These are phyloP conservation scores for Scedosporium minutisporum DNA, from an alignment of 2,329 filamentous ascomycete genomes.

Conservation along the genomic window DNA sequence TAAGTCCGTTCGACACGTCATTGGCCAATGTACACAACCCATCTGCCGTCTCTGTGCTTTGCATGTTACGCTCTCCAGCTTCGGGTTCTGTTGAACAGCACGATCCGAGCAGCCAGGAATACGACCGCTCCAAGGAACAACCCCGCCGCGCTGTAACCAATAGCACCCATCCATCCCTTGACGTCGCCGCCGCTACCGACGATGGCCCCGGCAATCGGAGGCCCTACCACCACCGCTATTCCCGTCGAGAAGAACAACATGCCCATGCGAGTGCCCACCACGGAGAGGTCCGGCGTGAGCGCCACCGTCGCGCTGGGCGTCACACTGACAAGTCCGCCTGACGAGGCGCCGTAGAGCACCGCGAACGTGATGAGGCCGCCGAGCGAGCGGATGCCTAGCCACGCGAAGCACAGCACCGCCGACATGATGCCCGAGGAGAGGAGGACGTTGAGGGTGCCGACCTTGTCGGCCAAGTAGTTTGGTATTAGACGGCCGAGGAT, in stretches of 20 bases:
- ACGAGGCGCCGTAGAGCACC: constrained; percentile 36
- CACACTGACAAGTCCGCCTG: constrained; percentile 32
- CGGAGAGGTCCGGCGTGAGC: constrained; percentile 28
- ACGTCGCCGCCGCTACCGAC: constrained; percentile 20
- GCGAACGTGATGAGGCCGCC: constrained; percentile 31
- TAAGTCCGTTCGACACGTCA: neutral
- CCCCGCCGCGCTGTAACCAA: constrained; percentile 21
- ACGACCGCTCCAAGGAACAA: constrained; percentile 17
- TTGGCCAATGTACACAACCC: neutral
- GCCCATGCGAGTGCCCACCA: constrained; percentile 31
- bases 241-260: constrained; percentile 32
- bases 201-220: constrained; percentile 30
- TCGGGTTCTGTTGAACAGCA: constrained; percentile 6
- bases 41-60: neutral
- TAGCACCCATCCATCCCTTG: constrained; percentile 20
- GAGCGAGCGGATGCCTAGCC: constrained; percentile 26
- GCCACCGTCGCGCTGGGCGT: constrained; percentile 30
- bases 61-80: neutral
- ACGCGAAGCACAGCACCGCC: constrained; percentile 34
- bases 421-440: constrained; percentile 33
- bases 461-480: constrained; percentile 31
- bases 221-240: constrained; percentile 33
- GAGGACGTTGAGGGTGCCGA: constrained; percentile 32
- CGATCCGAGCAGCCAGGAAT: constrained; percentile 13
- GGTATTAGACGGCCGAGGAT: constrained; percentile 35